phyloP scores from a whole-genome alignment of 108 stramenopile genomes.

The Nitzschia sp. region DNA sequence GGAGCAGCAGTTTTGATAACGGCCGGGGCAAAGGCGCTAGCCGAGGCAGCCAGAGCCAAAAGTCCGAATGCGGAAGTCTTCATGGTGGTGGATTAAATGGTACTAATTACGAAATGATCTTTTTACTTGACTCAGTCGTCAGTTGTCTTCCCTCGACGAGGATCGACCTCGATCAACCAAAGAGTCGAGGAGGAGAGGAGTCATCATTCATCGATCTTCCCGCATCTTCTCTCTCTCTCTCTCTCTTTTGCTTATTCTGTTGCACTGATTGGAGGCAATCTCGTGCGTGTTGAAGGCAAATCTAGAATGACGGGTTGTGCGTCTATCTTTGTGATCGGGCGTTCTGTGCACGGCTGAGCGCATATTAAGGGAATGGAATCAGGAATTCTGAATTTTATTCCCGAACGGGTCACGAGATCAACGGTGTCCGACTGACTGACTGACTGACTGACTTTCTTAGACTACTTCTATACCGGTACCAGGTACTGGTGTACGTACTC shows the following conservation, averaged over 20 bases:
- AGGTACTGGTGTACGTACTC: too few relatives aligned
- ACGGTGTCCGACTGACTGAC: too few relatives aligned
- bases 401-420: too few relatives aligned
- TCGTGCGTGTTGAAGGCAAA: constrained; percentile 4
- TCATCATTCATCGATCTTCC: too few relatives aligned
- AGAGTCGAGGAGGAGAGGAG: neutral
- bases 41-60: constrained; percentile 17
- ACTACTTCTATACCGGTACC: too few relatives aligned
- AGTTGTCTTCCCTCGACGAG: too few relatives aligned
- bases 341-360: neutral
- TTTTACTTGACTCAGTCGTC: too few relatives aligned
- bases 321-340: neutral
- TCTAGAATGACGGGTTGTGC: neutral
- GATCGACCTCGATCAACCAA: neutral
- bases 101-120: neutral
- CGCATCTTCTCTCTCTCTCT: too few relatives aligned
- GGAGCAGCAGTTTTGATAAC: neutral
- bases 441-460: too few relatives aligned
- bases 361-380: too few relatives aligned
- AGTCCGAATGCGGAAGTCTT: constrained; percentile 16
- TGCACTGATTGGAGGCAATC: neutral
- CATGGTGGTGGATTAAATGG: constrained; percentile 5
- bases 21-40: constrained; percentile 25
- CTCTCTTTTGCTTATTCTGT: too few relatives aligned
- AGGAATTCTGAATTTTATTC: too few relatives aligned